These are phyloP conservation scores for Diaporthe amygdali DNA, from an alignment of 2,329 filamentous ascomycete genomes.

Conservation along the genomic window DNA sequence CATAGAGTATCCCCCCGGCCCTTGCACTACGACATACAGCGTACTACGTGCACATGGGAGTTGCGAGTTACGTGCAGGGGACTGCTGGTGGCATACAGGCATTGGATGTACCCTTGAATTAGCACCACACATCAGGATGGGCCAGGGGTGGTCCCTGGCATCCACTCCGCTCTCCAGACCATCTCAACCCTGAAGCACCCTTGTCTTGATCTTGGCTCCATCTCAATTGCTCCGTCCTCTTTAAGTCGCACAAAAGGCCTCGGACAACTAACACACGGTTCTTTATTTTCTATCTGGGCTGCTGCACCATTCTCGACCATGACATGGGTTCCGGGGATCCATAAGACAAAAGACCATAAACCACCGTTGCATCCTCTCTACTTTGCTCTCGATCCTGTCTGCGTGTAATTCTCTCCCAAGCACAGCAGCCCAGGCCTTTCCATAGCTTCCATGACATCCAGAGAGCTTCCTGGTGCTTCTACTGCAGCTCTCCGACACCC, in stretches of 20 bases:
- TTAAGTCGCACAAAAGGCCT: constrained; percentile 57
- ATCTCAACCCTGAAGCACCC: constrained; percentile 45
- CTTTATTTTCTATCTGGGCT: constrained; percentile 23
- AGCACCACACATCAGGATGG: constrained; percentile 43
- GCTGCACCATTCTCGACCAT: constrained; percentile 32
- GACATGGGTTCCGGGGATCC: constrained; percentile 17
- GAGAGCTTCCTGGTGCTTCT: constrained; percentile 27
- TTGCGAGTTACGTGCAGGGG: constrained; percentile 19
- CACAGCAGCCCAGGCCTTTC: constrained; percentile 1
- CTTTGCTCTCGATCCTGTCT: neutral
- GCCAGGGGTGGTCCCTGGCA: constrained; percentile 40
- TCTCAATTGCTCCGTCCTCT: constrained; percentile 49
- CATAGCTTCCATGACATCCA: constrained; percentile 21
- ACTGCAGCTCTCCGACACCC: constrained; percentile 54
- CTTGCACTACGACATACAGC: constrained; percentile 11
- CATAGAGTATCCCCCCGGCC: constrained; percentile 4
- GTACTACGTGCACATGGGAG: constrained; percentile 3
- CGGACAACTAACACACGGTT: constrained; percentile 35
- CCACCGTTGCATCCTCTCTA: constrained; percentile 27
- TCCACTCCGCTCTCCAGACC: constrained; percentile 38
- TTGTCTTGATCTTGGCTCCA: constrained; percentile 43
- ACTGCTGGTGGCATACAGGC: constrained; percentile 36
- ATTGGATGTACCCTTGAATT: constrained; percentile 41
- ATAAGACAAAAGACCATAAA: constrained; percentile 21
- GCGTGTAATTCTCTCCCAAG: neutral